Evolutionary conservation across 495 filamentous ascomycete genomes (phyloP).

Genomic region (Aspergillus avenaceus): DNA sequence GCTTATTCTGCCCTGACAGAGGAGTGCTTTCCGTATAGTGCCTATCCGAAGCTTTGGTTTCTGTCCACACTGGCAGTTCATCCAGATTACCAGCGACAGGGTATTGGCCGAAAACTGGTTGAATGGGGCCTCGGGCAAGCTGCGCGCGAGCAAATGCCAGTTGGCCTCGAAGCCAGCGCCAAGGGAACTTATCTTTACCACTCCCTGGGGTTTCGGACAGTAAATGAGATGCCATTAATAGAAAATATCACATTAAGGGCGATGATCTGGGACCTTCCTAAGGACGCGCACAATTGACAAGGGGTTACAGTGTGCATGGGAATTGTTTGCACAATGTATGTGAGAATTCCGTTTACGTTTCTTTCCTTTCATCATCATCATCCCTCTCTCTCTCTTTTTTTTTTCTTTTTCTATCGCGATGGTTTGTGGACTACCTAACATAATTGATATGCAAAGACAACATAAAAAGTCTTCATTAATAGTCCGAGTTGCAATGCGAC

Average conservation of each 20-base stretch:
- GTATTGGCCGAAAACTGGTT: conserved; percentile 22
- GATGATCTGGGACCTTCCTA: conserved; percentile 7
- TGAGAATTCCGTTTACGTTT: no score
- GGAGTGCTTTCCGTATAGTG: conserved; percentile 10
- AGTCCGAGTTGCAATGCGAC: no score
- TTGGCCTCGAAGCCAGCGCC: conserved; percentile 7
- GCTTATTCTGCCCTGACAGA: neutral
- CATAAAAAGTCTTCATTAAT: no score
- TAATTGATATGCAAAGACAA: no score
- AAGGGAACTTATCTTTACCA: conserved; percentile 6
- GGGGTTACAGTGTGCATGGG: neutral
- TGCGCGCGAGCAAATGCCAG: neutral
- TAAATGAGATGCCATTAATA: conserved; percentile 1
- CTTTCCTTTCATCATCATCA: no score
- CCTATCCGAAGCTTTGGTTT: conserved; percentile 8
- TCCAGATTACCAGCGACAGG: conserved; percentile 20
- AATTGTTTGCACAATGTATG: no score
- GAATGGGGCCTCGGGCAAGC: conserved; percentile 24
- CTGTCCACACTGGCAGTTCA: conserved; percentile 21
- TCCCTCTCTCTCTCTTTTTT: no score
- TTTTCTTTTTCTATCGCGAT: no score
- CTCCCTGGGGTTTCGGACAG: conserved; percentile 1
- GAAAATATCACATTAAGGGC: conserved; percentile 1
- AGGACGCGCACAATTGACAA: neutral
- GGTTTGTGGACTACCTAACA: no score